A percentile compares a stretch with the other conserved stretches of the same genome.
phyloP scores from a whole-genome alignment of 2,329 filamentous ascomycete genomes.

The Gnomoniopsis smithogilvyi region DNA sequence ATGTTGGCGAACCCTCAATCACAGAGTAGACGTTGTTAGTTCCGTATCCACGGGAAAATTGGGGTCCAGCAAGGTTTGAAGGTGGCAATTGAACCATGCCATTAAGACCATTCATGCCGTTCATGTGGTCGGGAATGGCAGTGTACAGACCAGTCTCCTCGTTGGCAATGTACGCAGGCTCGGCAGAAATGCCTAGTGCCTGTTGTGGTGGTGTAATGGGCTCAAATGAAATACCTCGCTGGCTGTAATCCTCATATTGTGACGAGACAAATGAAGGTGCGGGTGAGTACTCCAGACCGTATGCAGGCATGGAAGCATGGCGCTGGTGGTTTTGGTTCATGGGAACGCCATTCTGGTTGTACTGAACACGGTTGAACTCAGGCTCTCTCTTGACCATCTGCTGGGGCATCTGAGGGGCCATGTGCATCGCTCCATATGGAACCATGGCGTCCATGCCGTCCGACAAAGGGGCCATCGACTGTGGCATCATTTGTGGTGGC shows the following conservation, averaged over 20 bases:
- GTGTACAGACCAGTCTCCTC: slow-evolving; percentile 97
- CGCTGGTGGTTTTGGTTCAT: slow-evolving; percentile 82
- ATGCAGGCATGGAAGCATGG: slow-evolving; percentile 97
- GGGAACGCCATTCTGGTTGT: slow-evolving; percentile 88
- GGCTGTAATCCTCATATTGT: slow-evolving; percentile 97
- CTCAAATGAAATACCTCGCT: slow-evolving; percentile 92
- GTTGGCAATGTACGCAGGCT: slow-evolving; percentile 96
- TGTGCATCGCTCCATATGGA: slow-evolving; percentile 65
- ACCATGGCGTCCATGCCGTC: slow-evolving; percentile 72
- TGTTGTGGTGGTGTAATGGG: slow-evolving; percentile 95
- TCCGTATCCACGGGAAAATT: slow-evolving; percentile 73
- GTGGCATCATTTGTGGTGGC: slow-evolving; percentile 58
- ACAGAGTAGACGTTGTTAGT: slow-evolving; percentile 86
- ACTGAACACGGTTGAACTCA: slow-evolving; percentile 78
- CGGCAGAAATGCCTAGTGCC: slow-evolving; percentile 72
- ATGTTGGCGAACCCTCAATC: slow-evolving; percentile 96
- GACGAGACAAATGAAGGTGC: slow-evolving; percentile 98
- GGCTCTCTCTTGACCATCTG: slow-evolving; percentile 84
- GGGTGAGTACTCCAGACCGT: slow-evolving; percentile 92
- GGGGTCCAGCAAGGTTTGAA: slow-evolving; percentile 75
- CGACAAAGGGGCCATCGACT: slow-evolving; percentile 52
- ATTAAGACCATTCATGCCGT: slow-evolving; percentile 70
- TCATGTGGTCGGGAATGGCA: slow-evolving; percentile 83
- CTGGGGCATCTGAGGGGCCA: slow-evolving; percentile 66
- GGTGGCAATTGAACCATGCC: slow-evolving; percentile 88